Evolutionary conservation across 805 yeast species (phyloP).

Genomic region (Wickerhamomyces chambardii): DNA sequence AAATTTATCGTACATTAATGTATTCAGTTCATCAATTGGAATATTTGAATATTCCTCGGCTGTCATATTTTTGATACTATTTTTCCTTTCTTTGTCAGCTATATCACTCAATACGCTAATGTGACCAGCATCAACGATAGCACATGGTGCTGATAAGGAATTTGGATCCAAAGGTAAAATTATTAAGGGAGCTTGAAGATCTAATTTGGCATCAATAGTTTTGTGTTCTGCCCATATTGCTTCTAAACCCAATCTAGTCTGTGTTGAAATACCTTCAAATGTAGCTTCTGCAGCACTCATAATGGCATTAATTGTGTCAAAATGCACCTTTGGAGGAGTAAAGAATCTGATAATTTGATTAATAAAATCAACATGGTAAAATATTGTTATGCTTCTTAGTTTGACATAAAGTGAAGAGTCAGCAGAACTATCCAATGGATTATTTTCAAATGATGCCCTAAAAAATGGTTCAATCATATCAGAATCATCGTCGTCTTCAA

Average conservation of each 20-base stretch:
- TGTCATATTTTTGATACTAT: conserved; percentile 56
- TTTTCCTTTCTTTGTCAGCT: conserved; percentile 59
- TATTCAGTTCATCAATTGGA: conserved; percentile 19
- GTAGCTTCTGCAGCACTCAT: conserved; percentile 94
- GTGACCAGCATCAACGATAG: conserved; percentile 93
- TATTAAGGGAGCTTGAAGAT: conserved; percentile 88
- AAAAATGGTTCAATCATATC: conserved; percentile 56
- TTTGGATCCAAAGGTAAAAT: conserved; percentile 78
- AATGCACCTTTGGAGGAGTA: conserved; percentile 77
- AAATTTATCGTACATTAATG: conserved; percentile 87
- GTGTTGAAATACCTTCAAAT: conserved; percentile 81
- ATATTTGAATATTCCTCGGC: conserved; percentile 63
- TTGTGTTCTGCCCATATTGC: conserved; percentile 93
- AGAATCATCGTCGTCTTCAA: conserved; percentile 21
- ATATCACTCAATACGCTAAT: conserved; percentile 76
- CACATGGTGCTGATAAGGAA: conserved; percentile 79
- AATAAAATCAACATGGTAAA: conserved; percentile 77
- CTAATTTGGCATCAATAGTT: conserved; percentile 76
- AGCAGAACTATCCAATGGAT: conserved; percentile 79
- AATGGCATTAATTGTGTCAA: conserved; percentile 83
- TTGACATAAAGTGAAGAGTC: conserved; percentile 71
- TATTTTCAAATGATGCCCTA: conserved; percentile 71
- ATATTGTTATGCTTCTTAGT: conserved; percentile 80
- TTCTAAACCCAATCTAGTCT: conserved; percentile 86
- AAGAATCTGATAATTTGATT: conserved; percentile 72